Percentiles rank a stretch among this genome's conserved stretches.
phyloP scores from a whole-genome alignment of 495 filamentous ascomycete species.

The Penicillium samsonianum region DNA sequence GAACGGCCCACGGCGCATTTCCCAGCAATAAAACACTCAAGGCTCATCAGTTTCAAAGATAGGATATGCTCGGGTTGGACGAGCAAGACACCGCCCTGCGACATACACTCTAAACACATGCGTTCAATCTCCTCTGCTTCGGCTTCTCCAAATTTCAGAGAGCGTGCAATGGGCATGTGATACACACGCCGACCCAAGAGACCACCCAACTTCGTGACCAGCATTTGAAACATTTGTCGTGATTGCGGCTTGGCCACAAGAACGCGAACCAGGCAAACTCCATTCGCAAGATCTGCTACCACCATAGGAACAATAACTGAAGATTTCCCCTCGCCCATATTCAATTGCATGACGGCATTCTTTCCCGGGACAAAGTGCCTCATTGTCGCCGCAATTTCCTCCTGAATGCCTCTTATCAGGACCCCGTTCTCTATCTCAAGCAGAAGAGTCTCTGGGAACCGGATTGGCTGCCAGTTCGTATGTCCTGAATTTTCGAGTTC shows the following conservation, averaged over 20 bases:
- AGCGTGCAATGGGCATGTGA: constrained; percentile 13
- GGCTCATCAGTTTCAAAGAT: constrained; percentile 65
- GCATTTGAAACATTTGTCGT: constrained; percentile 2
- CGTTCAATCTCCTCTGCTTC: constrained; percentile 15
- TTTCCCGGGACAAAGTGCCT: background rate
- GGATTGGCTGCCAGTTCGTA: background rate
- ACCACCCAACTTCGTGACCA: background rate
- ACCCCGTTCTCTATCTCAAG: background rate
- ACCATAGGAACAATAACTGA: constrained; percentile 8
- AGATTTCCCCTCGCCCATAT: constrained; percentile 12
- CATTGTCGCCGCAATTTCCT: background rate
- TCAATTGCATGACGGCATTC: constrained; percentile 11
- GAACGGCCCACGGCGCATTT: constrained; percentile 24
- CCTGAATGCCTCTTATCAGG: background rate
- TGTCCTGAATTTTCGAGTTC: background rate
- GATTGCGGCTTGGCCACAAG: constrained; percentile 4
- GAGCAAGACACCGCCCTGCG: constrained; percentile 56
- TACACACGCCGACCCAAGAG: constrained; percentile 3
- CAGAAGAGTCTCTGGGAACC: background rate
- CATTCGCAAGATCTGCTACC: constrained; percentile 4
- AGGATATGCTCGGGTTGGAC: constrained; percentile 71
- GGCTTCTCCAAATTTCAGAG: constrained; percentile 38
- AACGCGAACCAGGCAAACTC: background rate
- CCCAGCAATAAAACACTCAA: constrained; percentile 48
- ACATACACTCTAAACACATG: constrained; percentile 47